Conservation (phyloP, 805 yeast genomes). For the Zygosaccharomyces bisporus region DNA sequence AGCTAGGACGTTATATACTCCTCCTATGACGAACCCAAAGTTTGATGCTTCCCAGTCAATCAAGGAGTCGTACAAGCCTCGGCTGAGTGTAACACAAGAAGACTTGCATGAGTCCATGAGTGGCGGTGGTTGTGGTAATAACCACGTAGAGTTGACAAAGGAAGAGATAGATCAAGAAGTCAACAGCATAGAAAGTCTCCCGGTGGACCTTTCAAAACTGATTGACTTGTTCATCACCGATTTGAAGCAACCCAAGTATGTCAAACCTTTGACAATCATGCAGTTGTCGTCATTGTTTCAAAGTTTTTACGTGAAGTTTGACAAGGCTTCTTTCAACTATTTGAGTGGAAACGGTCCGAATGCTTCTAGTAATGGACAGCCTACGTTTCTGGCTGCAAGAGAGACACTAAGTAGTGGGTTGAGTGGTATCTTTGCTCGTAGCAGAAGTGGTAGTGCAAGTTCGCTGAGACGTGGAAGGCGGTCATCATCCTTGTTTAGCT, state of each 20-base stretch:
- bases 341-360: constrained; percentile 9
- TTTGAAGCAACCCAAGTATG: constrained; percentile 36
- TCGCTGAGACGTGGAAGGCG: constrained; percentile 27
- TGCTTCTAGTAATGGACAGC: constrained; percentile 4
- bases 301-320: constrained; percentile 31
- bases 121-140: constrained; percentile 7
- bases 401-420: constrained; percentile 35
- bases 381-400: constrained; percentile 26
- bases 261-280: constrained; percentile 28
- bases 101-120: constrained; percentile 9
- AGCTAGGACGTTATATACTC: constrained; percentile 25
- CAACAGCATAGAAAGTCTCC: constrained; percentile 22
- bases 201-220: constrained; percentile 26
- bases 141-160: constrained; percentile 16
- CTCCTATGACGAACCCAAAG: constrained; percentile 31
- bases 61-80: constrained; percentile 26
- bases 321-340: constrained; percentile 31
- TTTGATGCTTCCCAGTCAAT: constrained; percentile 29
- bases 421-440: constrained; percentile 36
- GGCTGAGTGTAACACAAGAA: constrained; percentile 10
- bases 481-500: constrained; percentile 32
- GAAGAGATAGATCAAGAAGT: constrained; percentile 28
- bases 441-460: constrained; percentile 33
- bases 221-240: constrained; percentile 32
- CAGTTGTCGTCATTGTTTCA: constrained; percentile 34